Percentiles rank a stretch among this genome's conserved stretches.
Evolutionary conservation across 78 protist species (phyloP).

Genomic region (Pelomyxa schiedti): DNA sequence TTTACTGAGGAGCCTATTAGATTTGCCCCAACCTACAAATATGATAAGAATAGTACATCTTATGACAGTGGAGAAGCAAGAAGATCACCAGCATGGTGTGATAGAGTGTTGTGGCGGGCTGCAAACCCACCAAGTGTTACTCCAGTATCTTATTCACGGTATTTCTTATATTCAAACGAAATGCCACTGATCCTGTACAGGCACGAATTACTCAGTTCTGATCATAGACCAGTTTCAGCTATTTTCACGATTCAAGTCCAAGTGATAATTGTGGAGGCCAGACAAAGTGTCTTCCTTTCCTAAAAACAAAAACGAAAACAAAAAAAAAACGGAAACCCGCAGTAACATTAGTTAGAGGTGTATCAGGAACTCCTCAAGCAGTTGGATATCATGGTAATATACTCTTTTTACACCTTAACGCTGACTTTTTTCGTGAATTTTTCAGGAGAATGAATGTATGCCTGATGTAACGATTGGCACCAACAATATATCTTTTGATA

Average conservation of each 20-base stretch:
- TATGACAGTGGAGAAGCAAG: conserved; percentile 66
- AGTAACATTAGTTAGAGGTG: too few species aligned
- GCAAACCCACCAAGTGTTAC: conserved; percentile 21
- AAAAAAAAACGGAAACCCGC: conserved; percentile 32
- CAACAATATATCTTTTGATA: conserved; percentile 36
- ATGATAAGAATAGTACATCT: conserved; percentile 50
- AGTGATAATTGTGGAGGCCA: conserved; percentile 22
- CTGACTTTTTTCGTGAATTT: too few species aligned
- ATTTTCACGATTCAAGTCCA: conserved; percentile 25
- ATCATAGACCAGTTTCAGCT: conserved; percentile 71
- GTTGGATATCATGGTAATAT: conserved; percentile 48
- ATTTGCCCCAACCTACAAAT: conserved; percentile 88
- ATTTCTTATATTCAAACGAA: background rate
- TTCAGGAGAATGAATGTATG: conserved; percentile 64
- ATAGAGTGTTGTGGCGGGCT: conserved; percentile 44
- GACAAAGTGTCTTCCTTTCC: background rate
- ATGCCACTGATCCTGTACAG: background rate
- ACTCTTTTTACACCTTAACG: too few species aligned
- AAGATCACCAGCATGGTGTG: conserved; percentile 80
- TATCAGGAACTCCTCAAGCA: conserved; percentile 23
- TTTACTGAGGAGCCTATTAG: conserved; percentile 63
- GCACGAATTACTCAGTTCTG: conserved; percentile 39
- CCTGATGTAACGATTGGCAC: conserved; percentile 42
- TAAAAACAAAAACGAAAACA: background rate
- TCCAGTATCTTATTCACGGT: conserved; percentile 4